phyloP scores from a whole-genome alignment of 2,329 filamentous ascomycete species.

The Penicillium sp. region DNA sequence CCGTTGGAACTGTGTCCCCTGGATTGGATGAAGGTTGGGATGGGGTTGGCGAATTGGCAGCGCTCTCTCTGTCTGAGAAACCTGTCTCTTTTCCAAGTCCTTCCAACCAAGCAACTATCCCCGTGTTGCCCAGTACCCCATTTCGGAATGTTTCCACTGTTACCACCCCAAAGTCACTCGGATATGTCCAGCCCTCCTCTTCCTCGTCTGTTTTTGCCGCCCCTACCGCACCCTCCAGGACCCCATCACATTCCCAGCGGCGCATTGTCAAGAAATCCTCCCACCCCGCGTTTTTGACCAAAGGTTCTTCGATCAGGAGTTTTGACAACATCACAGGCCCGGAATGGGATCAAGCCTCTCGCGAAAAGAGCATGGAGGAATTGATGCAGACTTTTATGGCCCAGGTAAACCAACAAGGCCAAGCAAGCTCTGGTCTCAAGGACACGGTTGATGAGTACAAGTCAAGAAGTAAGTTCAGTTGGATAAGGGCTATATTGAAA shows the following conservation, averaged over 20 bases:
- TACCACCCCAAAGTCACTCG: constrained; percentile 21
- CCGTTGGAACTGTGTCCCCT: constrained; percentile 8
- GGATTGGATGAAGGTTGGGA: neutral
- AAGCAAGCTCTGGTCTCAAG: constrained; percentile 67
- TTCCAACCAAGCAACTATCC: neutral
- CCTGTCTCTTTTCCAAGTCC: neutral
- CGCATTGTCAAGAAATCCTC: constrained; percentile 31
- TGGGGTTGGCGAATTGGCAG: neutral
- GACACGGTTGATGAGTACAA: constrained; percentile 74
- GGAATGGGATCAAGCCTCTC: constrained; percentile 71
- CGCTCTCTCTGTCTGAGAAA: neutral
- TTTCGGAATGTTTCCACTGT: constrained; percentile 11
- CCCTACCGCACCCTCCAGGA: constrained; percentile 34
- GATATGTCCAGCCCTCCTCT: constrained; percentile 42
- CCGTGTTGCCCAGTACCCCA: constrained; percentile 8
- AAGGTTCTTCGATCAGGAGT: constrained; percentile 72
- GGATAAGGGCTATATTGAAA: neutral
- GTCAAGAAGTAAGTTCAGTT: constrained; percentile 60
- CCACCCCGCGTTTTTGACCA: constrained; percentile 59
- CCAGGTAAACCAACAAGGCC: constrained; percentile 67
- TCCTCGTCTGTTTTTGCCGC: constrained; percentile 16
- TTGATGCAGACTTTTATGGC: constrained; percentile 70
- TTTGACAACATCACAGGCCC: constrained; percentile 35
- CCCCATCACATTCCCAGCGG: constrained; percentile 1
- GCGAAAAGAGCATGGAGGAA: constrained; percentile 72